Percentiles rank a stretch among this genome's conserved stretches.
These are phyloP conservation scores for Aureobasidium vineae DNA, from an alignment of 2,329 filamentous ascomycete genomes.

Conservation along the genomic window DNA sequence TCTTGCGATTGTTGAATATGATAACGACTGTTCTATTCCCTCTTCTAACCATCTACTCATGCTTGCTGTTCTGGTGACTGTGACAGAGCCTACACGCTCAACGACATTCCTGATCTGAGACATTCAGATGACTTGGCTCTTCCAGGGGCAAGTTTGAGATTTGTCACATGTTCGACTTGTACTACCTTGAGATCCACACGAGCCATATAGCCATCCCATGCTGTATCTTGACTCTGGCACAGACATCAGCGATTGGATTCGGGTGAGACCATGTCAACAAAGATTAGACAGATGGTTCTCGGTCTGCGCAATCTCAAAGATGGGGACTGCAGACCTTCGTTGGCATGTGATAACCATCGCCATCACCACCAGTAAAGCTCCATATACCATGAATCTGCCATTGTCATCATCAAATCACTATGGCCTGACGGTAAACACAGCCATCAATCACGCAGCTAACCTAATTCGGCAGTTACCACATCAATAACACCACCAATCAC, in stretches of 20 bases:
- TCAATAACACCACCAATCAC: background rate
- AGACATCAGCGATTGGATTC: background rate
- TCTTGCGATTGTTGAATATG: background rate
- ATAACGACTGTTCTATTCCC: constrained; percentile 6
- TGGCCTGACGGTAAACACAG: background rate
- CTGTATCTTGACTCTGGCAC: background rate
- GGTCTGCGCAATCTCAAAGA: no score
- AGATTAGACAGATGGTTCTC: background rate
- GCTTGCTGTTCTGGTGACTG: background rate
- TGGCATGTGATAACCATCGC: background rate
- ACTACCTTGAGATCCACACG: background rate
- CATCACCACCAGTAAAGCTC: background rate
- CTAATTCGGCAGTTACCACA: background rate
- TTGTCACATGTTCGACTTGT: background rate
- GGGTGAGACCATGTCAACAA: background rate
- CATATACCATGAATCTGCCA: background rate
- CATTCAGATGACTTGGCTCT: background rate
- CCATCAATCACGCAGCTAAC: background rate
- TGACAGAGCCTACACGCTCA: background rate
- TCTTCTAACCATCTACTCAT: background rate
- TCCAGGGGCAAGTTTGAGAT: background rate
- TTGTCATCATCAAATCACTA: background rate
- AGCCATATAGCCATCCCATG: background rate
- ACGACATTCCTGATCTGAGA: constrained; percentile 4
- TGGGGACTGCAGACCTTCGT: background rate